Evolutionary conservation across 345 rosid species (phyloP).

Genomic region (Sapria himalayana): DNA sequence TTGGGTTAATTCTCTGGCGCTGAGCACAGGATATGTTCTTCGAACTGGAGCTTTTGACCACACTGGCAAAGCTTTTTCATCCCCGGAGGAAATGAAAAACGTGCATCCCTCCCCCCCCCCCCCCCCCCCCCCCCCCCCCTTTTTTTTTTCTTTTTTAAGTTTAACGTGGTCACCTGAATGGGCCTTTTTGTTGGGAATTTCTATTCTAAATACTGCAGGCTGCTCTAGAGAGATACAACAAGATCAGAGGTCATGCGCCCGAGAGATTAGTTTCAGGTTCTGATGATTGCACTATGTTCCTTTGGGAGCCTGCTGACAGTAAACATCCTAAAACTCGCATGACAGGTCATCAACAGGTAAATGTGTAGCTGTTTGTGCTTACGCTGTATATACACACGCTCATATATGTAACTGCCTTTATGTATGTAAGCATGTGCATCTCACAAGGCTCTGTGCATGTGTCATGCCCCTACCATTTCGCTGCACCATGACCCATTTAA

Average conservation of each 20-base stretch:
- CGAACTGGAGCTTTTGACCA: conserved; percentile 94
- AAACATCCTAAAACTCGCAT: conserved; percentile 62
- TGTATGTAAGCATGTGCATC: no score
- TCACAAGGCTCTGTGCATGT: no score
- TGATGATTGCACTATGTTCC: conserved; percentile 89
- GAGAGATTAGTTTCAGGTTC: conserved; percentile 93
- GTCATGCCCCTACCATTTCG: no score
- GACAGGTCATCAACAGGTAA: conserved; percentile 88
- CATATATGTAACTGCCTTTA: no score
- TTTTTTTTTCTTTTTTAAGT: conserved; percentile 1
- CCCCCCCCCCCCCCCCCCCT: neutral
- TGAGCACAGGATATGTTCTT: conserved; percentile 87
- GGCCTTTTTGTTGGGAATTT: neutral
- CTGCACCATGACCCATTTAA: no score
- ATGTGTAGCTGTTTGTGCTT: neutral
- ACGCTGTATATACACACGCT: no score
- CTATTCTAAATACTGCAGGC: conserved; percentile 19
- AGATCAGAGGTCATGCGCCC: conserved; percentile 57
- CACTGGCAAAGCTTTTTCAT: conserved; percentile 53
- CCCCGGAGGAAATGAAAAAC: conserved; percentile 69
- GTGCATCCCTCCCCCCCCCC: conserved; percentile 13
- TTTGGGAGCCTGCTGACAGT: conserved; percentile 78
- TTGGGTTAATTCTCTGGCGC: conserved; percentile 93
- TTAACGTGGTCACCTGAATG: neutral
- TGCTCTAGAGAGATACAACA: conserved; percentile 63